Evolutionary conservation across 1,284 basidiomycete species (phyloP).

Genomic region (Earliella scabrosa): DNA sequence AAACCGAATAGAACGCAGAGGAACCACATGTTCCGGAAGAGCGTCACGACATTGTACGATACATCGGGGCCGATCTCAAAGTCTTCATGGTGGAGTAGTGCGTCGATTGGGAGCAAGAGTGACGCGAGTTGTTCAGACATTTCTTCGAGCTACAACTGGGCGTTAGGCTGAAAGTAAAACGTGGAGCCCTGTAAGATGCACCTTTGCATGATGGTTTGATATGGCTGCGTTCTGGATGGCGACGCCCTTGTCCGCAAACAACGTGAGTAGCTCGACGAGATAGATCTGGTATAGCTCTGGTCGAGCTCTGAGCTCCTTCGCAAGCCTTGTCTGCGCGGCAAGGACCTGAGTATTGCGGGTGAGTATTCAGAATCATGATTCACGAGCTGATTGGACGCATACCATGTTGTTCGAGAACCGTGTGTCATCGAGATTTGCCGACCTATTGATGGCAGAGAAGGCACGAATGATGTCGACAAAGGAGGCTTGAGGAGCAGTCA

Average conservation of each 20-base stretch:
- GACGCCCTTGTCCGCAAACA: constrained; percentile 93
- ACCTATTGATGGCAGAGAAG: constrained; percentile 87
- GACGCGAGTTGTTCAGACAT: constrained; percentile 87
- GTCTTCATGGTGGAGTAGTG: constrained; percentile 79
- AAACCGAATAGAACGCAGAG: constrained; percentile 87
- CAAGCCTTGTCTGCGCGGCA: constrained; percentile 87
- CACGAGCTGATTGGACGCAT: background rate
- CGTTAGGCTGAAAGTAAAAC: constrained; percentile 15
- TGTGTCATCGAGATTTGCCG: constrained; percentile 84
- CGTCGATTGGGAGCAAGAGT: constrained; percentile 89
- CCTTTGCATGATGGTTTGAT: constrained; percentile 67
- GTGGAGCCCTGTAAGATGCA: constrained; percentile 50
- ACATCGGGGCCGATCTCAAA: constrained; percentile 69
- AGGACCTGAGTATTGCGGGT: constrained; percentile 54
- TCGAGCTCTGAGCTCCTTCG: constrained; percentile 73
- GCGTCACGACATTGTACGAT: constrained; percentile 69
- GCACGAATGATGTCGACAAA: constrained; percentile 87
- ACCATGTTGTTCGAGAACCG: constrained; percentile 88
- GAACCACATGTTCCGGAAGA: constrained; percentile 97
- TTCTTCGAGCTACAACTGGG: constrained; percentile 64
- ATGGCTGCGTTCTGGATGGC: constrained; percentile 84
- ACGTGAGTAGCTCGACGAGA: constrained; percentile 82
- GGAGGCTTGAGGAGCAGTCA: constrained; percentile 76
- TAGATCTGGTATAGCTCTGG: constrained; percentile 82
- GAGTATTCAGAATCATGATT: background rate